Evolutionary conservation across 139 green algal species (phyloP).

Genomic region (Trebouxia sp.): DNA sequence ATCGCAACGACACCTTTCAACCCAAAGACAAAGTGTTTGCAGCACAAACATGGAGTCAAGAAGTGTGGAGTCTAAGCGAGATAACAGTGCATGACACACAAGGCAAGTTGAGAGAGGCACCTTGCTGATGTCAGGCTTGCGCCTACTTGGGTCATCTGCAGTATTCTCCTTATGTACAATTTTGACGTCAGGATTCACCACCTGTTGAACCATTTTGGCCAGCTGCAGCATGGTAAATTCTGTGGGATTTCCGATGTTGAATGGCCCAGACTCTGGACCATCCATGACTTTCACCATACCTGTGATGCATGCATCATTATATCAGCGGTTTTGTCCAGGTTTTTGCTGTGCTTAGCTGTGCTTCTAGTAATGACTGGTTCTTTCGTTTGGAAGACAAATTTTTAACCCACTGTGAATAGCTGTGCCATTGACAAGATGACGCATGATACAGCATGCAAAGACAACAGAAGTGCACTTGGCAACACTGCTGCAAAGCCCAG

Average conservation of each 20-base stretch:
- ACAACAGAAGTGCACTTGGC: no score
- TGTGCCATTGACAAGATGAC: no score
- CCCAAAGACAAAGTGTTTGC: no score
- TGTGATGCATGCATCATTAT: background rate
- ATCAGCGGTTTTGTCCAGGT: background rate
- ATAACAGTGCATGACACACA: background rate
- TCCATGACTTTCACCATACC: constrained; percentile 87
- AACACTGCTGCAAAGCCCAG: no score
- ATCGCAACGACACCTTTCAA: no score
- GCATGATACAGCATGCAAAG: no score
- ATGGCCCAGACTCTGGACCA: constrained; percentile 89
- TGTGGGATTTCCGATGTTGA: constrained; percentile 98
- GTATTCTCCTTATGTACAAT: constrained; percentile 94
- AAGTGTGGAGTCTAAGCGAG: background rate
- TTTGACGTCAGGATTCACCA: constrained; percentile 80
- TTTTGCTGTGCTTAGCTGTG: no score
- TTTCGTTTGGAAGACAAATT: no score
- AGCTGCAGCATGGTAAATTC: constrained; percentile 99
- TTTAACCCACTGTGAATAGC: no score
- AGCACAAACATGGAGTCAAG: no score
- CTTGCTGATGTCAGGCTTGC: constrained; percentile 87
- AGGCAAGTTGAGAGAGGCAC: background rate
- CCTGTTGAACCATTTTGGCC: constrained; percentile 85
- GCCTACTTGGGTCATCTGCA: constrained; percentile 88
- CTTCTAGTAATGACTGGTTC: no score